Percentiles rank a stretch among this genome's conserved stretches.
Conservation (phyloP, 805 yeast species). For the Wickerhamiella vanderwaltii region DNA sequence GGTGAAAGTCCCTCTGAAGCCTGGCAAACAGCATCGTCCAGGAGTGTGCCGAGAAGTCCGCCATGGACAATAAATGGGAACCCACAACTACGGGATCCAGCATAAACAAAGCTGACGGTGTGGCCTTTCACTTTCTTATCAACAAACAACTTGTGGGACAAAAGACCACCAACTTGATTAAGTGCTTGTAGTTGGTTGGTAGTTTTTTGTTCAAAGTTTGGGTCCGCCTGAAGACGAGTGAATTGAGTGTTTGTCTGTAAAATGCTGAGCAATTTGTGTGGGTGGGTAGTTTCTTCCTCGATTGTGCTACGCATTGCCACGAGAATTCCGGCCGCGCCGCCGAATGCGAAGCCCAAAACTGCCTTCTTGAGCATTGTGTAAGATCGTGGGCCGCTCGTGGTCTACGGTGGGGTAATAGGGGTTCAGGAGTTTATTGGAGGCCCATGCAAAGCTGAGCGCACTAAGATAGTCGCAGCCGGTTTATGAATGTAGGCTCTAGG, state of each 20-base stretch:
- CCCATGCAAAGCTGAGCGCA: too few relatives aligned
- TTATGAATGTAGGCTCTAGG: too few relatives aligned
- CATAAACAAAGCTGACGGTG: constrained; percentile 55
- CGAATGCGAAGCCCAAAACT: constrained; percentile 1
- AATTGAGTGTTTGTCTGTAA: constrained; percentile 1
- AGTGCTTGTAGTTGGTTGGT: neutral
- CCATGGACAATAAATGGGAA: constrained; percentile 85
- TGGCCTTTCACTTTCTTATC: constrained; percentile 44
- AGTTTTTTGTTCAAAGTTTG: neutral
- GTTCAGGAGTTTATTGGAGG: too few relatives aligned
- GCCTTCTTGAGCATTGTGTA: constrained; percentile 1
- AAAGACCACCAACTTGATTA: constrained; percentile 37
- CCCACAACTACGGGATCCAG: constrained; percentile 71
- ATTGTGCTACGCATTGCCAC: constrained; percentile 1
- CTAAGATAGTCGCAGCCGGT: too few relatives aligned
- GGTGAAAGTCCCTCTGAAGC: constrained; percentile 25
- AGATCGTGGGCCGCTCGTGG: too few relatives aligned
- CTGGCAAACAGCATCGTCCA: constrained; percentile 64
- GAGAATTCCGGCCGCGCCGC: neutral
- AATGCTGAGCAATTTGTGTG: constrained; percentile 7
- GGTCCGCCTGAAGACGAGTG: constrained; percentile 3
- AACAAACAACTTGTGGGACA: constrained; percentile 60
- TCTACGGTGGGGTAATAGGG: too few relatives aligned
- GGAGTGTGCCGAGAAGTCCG: constrained; percentile 67
- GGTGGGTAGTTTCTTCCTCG: constrained; percentile 6